Conservation (phyloP, 805 yeast species). For the Diddensiella caesifluorescens region DNA sequence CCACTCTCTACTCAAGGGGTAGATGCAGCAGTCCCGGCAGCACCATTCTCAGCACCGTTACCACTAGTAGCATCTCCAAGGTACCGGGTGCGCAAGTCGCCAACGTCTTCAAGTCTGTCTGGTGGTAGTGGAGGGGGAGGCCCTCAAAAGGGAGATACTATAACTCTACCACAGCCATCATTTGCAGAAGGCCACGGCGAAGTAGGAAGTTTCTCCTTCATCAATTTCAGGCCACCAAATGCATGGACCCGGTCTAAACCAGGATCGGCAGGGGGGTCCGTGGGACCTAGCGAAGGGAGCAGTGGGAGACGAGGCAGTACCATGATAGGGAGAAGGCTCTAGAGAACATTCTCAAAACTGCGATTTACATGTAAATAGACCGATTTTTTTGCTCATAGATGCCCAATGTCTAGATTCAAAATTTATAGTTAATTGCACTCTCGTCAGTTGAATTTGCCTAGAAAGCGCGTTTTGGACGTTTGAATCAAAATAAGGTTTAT, state of each 20-base stretch:
- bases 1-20: conserved; percentile 2
- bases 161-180: conserved; percentile 20
- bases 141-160: conserved; percentile 22
- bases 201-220: conserved; percentile 22
- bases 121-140: background rate
- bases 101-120: background rate
- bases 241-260: conserved; percentile 23
- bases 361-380: too few relatives aligned
- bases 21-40: background rate
- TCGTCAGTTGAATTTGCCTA: too few relatives aligned
- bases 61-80: background rate
- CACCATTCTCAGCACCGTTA: conserved; percentile 1
- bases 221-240: conserved; percentile 22
- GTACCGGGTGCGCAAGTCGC: conserved; percentile 3
- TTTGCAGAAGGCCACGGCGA: conserved; percentile 22
- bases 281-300: background rate
- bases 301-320: background rate
- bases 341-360: too few relatives aligned
- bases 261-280: background rate
- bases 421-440: too few relatives aligned
- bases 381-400: too few relatives aligned
- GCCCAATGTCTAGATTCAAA: too few relatives aligned
- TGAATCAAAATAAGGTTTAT: too few relatives aligned
- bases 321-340: too few relatives aligned
- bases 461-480: too few relatives aligned